phyloP scores from a whole-genome alignment of 116 monocot genomes.

The Papilionanthe hybrid region DNA sequence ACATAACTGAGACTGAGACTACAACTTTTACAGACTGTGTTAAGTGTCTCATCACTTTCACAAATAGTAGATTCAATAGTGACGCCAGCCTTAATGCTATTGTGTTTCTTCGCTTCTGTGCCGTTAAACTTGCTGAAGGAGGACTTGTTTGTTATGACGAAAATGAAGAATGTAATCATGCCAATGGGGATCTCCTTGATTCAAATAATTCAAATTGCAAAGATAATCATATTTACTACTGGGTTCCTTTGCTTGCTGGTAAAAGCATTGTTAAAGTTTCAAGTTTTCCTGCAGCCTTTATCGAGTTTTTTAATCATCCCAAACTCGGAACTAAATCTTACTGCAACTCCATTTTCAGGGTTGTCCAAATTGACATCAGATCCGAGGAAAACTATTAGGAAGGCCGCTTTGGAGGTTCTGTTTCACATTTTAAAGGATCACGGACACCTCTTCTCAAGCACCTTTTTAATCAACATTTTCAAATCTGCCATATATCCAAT shows the following conservation, averaged over 20 bases:
- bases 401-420: constrained; percentile 84
- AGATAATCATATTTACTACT: constrained; percentile 76
- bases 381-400: constrained; percentile 70
- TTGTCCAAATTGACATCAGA: constrained; percentile 90
- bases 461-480: constrained; percentile 72
- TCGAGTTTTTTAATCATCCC: not conserved
- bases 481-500: constrained; percentile 82
- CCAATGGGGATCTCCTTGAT: constrained; percentile 42
- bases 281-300: not conserved
- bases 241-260: constrained; percentile 96
- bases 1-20: constrained; percentile 95
- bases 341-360: constrained; percentile 41
- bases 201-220: constrained; percentile 36
- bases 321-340: not conserved
- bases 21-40: constrained; percentile 97
- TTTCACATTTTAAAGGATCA: constrained; percentile 96
- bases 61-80: constrained; percentile 84
- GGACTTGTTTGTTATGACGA: constrained; percentile 75
- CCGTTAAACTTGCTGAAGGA: constrained; percentile 95
- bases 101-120: constrained; percentile 96
- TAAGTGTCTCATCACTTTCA: constrained; percentile 82
- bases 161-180: constrained; percentile 28
- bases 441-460: constrained; percentile 74
- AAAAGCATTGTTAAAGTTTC: constrained; percentile 7
- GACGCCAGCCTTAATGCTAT: constrained; percentile 98